Percentiles rank a stretch among this genome's conserved stretches.
These are phyloP conservation scores for Apiospora arundinis DNA, from an alignment of 2,329 filamentous ascomycete genomes.

Conservation along the genomic window DNA sequence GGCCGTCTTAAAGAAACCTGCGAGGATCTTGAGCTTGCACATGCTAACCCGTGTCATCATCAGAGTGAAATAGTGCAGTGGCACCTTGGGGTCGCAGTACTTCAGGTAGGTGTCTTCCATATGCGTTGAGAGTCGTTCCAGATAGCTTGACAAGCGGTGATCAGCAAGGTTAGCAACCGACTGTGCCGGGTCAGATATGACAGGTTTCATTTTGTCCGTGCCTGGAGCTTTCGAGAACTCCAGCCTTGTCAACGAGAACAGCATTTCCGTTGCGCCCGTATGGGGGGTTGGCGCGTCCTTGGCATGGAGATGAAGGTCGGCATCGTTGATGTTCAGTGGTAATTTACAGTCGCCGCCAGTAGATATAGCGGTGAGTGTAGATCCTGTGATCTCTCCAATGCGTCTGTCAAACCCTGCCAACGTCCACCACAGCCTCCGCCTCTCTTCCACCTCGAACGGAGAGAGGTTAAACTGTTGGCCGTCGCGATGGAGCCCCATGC, in stretches of 20 bases:
- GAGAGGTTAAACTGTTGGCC: conserved; percentile 55
- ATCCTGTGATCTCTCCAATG: conserved; percentile 70
- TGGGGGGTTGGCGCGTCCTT: conserved; percentile 59
- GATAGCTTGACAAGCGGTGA: conserved; percentile 54
- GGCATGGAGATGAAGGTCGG: conserved; percentile 62
- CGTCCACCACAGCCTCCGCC: conserved; percentile 77
- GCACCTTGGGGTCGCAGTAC: conserved; percentile 63
- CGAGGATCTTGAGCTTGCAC: conserved; percentile 62
- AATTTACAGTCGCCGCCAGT: conserved; percentile 60
- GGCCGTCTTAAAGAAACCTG: conserved; percentile 58
- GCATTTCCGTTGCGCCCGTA: conserved; percentile 62
- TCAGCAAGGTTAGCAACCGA: conserved; percentile 56
- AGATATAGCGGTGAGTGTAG: conserved; percentile 61
- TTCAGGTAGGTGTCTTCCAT: conserved; percentile 63
- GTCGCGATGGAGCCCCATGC: conserved; percentile 73
- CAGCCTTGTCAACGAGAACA: conserved; percentile 63
- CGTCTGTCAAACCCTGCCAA: conserved; percentile 72
- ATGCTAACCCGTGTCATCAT: conserved; percentile 62
- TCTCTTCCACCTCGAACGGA: conserved; percentile 71
- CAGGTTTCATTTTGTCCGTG: conserved; percentile 49
- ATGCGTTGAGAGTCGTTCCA: conserved; percentile 60
- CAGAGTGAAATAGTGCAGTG: conserved; percentile 64
- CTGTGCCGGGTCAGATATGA: conserved; percentile 42
- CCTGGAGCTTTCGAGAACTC: conserved; percentile 63
- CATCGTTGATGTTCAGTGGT: conserved; percentile 67